phyloP scores from a whole-genome alignment of 371 early-diverging fungal genomes.

The Dentiscutata heterogama region DNA sequence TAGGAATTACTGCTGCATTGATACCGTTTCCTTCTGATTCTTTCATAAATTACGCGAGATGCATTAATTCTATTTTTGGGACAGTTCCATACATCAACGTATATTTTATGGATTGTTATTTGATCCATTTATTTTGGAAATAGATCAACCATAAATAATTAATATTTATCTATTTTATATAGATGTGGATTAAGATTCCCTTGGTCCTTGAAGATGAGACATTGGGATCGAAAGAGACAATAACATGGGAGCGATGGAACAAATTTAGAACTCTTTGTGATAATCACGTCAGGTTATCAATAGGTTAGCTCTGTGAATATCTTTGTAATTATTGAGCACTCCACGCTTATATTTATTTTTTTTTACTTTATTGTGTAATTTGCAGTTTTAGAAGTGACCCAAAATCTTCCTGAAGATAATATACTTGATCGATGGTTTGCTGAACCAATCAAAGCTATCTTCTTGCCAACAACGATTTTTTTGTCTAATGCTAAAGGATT shows the following conservation, averaged over 20 bases:
- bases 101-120: conserved; percentile 35
- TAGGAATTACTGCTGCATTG: conserved; percentile 71
- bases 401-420: conserved; percentile 64
- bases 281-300: conserved; percentile 62
- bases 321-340: background rate
- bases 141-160: background rate
- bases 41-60: conserved; percentile 68
- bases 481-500: conserved; percentile 82
- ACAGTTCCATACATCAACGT: conserved; percentile 62
- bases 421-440: conserved; percentile 83
- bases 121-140: background rate
- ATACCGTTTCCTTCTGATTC: conserved; percentile 59
- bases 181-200: conserved; percentile 36
- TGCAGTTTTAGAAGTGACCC: conserved; percentile 72
- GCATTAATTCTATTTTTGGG: conserved; percentile 59
- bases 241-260: conserved; percentile 76
- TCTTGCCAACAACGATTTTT: conserved; percentile 80
- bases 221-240: conserved; percentile 52
- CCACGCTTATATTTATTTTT: background rate
- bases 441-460: conserved; percentile 84
- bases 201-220: conserved; percentile 49
- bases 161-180: conserved; percentile 24
- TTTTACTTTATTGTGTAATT: conserved; percentile 44
- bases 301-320: conserved; percentile 53
- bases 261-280: conserved; percentile 68